Conservation (phyloP, 2,329 filamentous ascomycete species). For the Alternaria conjuncta region DNA sequence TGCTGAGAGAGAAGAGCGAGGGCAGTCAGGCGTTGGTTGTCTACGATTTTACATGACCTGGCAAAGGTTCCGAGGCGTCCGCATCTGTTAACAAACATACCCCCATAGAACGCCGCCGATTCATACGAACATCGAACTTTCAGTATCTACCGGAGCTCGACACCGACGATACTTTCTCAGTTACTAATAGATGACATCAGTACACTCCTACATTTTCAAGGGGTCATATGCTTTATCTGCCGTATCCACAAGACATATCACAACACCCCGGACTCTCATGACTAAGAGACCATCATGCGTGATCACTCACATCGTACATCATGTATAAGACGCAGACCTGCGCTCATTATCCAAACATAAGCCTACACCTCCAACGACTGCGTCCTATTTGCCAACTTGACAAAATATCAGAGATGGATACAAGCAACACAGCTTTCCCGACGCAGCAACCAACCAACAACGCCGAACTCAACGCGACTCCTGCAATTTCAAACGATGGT, state of each 20-base stretch:
- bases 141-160: neutral
- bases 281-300: neutral
- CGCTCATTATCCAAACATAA: too few species aligned
- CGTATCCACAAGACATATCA: neutral
- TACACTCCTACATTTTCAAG: neutral
- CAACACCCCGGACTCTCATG: neutral
- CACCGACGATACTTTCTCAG: neutral
- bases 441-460: too few species aligned
- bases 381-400: too few species aligned
- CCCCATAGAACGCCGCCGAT: neutral
- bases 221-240: neutral
- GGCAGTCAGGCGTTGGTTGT: slow-evolving; percentile 78
- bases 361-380: too few species aligned
- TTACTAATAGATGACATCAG: neutral
- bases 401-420: too few species aligned
- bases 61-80: neutral
- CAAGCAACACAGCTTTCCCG: too few species aligned
- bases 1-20: slow-evolving; percentile 73
- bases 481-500: too few species aligned
- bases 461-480: too few species aligned
- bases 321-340: neutral
- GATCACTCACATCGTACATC: neutral
- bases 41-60: slow-evolving; percentile 78
- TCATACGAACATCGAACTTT: neutral
- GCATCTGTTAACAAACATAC: neutral